Evolutionary conservation across 192 early-diverging fungal genomes (phyloP).

Genomic region (Coemansia pectinata): DNA sequence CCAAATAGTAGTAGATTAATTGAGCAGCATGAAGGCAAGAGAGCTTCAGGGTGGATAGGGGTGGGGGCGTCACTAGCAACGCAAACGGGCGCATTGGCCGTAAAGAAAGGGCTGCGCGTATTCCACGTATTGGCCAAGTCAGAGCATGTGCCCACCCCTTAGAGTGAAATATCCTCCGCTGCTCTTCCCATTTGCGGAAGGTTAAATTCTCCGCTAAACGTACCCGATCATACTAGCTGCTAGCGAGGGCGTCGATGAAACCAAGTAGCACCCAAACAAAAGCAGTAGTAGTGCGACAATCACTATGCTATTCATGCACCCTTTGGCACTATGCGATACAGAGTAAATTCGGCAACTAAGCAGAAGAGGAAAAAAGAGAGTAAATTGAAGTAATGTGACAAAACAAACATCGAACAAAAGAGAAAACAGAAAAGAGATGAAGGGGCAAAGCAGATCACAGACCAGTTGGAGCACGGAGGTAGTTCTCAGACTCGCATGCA

Average conservation of each 20-base stretch:
- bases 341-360: neutral
- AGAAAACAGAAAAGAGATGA: neutral
- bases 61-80: neutral
- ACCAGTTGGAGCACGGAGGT: constrained; percentile 48
- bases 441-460: neutral
- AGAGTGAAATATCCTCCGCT: constrained; percentile 1
- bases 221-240: constrained; percentile 18
- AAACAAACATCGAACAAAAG: neutral
- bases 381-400: neutral
- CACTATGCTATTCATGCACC: neutral
- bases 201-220: constrained; percentile 23
- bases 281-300: neutral
- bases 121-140: neutral
- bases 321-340: neutral
- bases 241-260: neutral
- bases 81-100: neutral
- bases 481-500: constrained; percentile 90
- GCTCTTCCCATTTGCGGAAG: neutral
- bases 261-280: neutral
- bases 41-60: neutral
- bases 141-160: neutral
- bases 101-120: neutral
- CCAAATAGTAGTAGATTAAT: neutral
- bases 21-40: neutral
- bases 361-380: neutral